Evolutionary conservation across 768 basidiomycete genomes (phyloP).

Genomic region (Tylopilus rubrobrunneus): DNA sequence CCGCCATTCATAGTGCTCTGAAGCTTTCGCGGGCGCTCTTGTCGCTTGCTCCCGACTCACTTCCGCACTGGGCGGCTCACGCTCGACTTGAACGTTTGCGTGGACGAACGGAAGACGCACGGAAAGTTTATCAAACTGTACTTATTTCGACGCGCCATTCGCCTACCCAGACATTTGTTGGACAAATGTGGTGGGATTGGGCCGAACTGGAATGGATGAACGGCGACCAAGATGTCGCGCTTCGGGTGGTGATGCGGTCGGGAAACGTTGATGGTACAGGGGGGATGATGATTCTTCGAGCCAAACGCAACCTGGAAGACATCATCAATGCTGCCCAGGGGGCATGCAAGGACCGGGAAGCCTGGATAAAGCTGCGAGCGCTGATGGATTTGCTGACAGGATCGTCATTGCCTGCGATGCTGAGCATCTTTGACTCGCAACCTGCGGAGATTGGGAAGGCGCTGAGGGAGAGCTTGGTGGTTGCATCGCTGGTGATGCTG

Average conservation of each 20-base stretch:
- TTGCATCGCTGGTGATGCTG: slow-evolving; percentile 54
- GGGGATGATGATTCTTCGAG: slow-evolving; percentile 56
- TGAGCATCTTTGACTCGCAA: slow-evolving; percentile 35
- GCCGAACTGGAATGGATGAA: slow-evolving; percentile 80
- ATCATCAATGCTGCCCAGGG: slow-evolving; percentile 28
- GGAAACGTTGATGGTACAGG: slow-evolving; percentile 49
- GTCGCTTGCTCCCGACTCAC: slow-evolving; percentile 50
- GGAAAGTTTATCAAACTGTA: slow-evolving; percentile 73
- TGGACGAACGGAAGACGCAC: slow-evolving; percentile 60
- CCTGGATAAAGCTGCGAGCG: slow-evolving; percentile 63
- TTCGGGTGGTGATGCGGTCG: slow-evolving; percentile 52
- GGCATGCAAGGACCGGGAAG: slow-evolving; percentile 55
- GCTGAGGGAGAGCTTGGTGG: slow-evolving; percentile 48
- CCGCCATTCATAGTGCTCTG: slow-evolving; percentile 45
- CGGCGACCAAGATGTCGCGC: slow-evolving; percentile 45
- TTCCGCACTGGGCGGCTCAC: slow-evolving; percentile 71
- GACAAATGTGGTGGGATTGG: slow-evolving; percentile 77
- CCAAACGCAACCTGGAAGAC: slow-evolving; percentile 62
- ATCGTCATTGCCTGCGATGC: slow-evolving; percentile 37
- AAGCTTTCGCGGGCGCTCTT: slow-evolving; percentile 67
- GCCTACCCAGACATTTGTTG: slow-evolving; percentile 33
- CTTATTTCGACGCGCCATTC: slow-evolving; percentile 44
- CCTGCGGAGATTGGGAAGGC: slow-evolving; percentile 15
- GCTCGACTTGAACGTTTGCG: slow-evolving; percentile 68
- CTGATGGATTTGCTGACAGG: slow-evolving; percentile 60